Conservation (phyloP, 2,329 filamentous ascomycete species). For the Fusarium austroafricanum region DNA sequence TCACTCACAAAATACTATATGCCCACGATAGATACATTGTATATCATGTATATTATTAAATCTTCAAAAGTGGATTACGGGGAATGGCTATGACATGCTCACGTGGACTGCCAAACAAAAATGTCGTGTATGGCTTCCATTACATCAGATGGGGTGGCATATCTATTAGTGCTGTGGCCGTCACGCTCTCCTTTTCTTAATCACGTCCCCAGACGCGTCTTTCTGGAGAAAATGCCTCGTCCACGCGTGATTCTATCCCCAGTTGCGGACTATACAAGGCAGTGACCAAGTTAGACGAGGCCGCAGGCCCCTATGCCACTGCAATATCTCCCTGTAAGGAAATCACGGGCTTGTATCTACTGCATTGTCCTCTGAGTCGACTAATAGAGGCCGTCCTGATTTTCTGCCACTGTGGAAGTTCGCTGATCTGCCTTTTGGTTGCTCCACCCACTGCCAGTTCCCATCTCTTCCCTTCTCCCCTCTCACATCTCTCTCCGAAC, state of each 20-base stretch:
- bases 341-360: background rate
- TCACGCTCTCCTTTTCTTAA: slow-evolving; percentile 9
- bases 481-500: background rate
- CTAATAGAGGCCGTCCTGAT: background rate
- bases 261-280: background rate
- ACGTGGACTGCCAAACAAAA: slow-evolving; percentile 27
- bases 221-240: background rate
- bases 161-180: slow-evolving; percentile 5
- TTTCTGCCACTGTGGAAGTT: background rate
- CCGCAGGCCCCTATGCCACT: background rate
- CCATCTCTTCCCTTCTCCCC: background rate
- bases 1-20: background rate
- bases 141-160: slow-evolving; percentile 8
- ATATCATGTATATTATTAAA: too few species aligned
- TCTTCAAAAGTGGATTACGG: background rate
- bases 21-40: background rate
- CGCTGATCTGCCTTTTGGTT: slow-evolving; percentile 7
- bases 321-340: background rate
- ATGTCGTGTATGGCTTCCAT: background rate
- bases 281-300: slow-evolving; percentile 2
- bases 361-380: background rate
- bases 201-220: slow-evolving; percentile 6
- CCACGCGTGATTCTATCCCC: slow-evolving; percentile 11
- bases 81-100: background rate
- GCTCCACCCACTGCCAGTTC: background rate